Base-by-base conservation (phyloP, 176 grass and related monocot genomes). In the Oropetium thomaeum region DNA sequence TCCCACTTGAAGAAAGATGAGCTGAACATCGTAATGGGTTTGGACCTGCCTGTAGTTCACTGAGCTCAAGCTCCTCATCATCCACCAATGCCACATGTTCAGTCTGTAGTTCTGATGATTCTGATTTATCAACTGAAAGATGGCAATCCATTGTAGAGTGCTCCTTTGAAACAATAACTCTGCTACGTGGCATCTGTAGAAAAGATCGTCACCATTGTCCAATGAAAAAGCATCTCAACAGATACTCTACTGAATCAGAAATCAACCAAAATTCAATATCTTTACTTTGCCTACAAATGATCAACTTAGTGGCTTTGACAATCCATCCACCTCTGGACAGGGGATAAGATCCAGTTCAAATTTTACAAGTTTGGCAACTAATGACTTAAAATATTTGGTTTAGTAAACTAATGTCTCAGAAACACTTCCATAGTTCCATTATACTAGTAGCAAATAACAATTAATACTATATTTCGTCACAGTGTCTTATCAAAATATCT, bases 41-140 rank as follows among this genome's bases (percentile, higher is more conserved):
- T 71, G 96, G 89, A 62, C 91, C 96, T 86, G 82, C 81, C 82
- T 99, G 91, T 85, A 92, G 64, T 73, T 99, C 96, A 65, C 85
- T 84, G 20, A 99, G 87, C 76, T 99, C 96, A 55, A 99, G 76
- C 81, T 96, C 96, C 71, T 99, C 96, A 81, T 99, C 96, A 67
- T 99, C 96, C 67, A 92, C 72, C 71, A 92, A 86, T 62, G 47
- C 76, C 40, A 52, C 52, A 10, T 76, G 69, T 70, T 88, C 73
- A 80, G 29, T 86, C 27, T 64, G 87, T 67, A 76, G 76, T 76
- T 92, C 92, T 47, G 59, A 86, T 6, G 63, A 86, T 62, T 87
- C 74, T 15, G 74, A 65, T 69, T 85, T 67, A 86, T 90, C 82
- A 70, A 83, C 72, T 73, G 87, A 86, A 83, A 99, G 96, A 75